Base-by-base conservation (phyloP, 1,284 basidiomycete genomes). In the Sutorius eximius region DNA sequence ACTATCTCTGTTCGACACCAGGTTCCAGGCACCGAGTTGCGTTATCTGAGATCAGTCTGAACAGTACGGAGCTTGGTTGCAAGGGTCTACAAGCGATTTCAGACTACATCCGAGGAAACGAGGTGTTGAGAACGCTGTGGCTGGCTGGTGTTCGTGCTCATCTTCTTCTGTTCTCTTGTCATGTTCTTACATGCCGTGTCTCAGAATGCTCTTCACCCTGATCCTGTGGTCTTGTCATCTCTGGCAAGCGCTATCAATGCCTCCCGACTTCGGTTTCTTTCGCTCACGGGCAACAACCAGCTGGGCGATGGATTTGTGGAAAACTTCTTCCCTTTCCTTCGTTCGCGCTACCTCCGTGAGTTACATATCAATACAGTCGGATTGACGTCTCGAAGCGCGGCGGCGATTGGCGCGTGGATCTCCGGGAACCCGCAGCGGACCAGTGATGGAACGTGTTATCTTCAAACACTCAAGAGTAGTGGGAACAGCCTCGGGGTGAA, bases 31-130 rank as follows among this genome's bases (percentile, higher is more conserved):
- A 84, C 63, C 71, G 68, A 49, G 56, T 52, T 38, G 52, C 53
- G 2, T 74, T 89, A 54, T 63, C 70, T 1, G 80, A 85, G 57
- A 83, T 89, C 42, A 77, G 73, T 59, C 66, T 89, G 52, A 85
- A 82, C 53, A 72, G 75, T 11, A 85, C 82, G 61, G 59, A 63
- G 1, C 79, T 89, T 51, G 79, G 83, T 18, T 78, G 85, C 62
- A 64, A 65, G 43, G 83, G 83, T 0, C 71, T 89, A 22, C 65
- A 71, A 32, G 77, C 80, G 9, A 79, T 87, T 53, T 67, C 77
- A 10, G 67, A 75, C 41, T 87, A 84, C 62, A 55, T 88, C 43
- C 67, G 72, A 46, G 73, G 72, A 20, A 86, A 84, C 60, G 63
- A 65, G 5, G 61, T 63, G 15, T 61, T 88, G 49, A 75, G 68